phyloP scores from a whole-genome alignment of 2,329 filamentous ascomycete genomes.

The Phoma sp. region DNA sequence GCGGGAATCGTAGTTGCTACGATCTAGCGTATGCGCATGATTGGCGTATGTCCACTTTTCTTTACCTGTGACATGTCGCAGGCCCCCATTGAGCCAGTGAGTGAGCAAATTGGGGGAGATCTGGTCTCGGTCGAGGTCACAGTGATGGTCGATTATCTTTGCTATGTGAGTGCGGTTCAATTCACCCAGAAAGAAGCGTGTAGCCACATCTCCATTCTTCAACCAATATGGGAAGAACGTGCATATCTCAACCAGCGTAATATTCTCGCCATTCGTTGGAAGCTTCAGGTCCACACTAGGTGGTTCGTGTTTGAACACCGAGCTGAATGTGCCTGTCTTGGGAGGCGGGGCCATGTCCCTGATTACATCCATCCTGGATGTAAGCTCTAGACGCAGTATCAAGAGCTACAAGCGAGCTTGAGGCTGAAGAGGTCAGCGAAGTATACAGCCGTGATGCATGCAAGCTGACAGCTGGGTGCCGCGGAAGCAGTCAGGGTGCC shows the following conservation, averaged over 20 bases:
- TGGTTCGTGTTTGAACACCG: neutral
- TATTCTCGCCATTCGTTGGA: neutral
- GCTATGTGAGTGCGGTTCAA: neutral
- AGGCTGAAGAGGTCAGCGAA: too few species aligned
- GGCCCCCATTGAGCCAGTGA: neutral
- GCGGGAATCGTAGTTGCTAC: neutral
- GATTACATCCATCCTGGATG: too few species aligned
- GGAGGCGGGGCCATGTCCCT: too few species aligned
- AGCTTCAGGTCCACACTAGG: neutral
- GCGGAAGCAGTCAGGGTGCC: too few species aligned
- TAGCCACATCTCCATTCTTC: neutral
- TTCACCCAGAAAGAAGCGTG: neutral
- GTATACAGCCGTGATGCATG: too few species aligned
- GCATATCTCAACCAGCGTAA: neutral
- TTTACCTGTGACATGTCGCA: neutral
- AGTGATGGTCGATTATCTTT: neutral
- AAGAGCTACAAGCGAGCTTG: too few species aligned
- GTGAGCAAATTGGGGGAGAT: neutral
- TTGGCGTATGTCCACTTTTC: neutral
- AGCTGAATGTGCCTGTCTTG: neutral
- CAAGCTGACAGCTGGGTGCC: too few species aligned
- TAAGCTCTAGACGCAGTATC: too few species aligned
- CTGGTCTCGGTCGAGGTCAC: neutral
- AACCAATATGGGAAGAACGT: neutral
- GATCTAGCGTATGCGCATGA: neutral